Percentiles rank a stretch among this genome's conserved stretches.
Conservation (phyloP, 2,329 filamentous ascomycete species). For the Monosporascus sp. region DNA sequence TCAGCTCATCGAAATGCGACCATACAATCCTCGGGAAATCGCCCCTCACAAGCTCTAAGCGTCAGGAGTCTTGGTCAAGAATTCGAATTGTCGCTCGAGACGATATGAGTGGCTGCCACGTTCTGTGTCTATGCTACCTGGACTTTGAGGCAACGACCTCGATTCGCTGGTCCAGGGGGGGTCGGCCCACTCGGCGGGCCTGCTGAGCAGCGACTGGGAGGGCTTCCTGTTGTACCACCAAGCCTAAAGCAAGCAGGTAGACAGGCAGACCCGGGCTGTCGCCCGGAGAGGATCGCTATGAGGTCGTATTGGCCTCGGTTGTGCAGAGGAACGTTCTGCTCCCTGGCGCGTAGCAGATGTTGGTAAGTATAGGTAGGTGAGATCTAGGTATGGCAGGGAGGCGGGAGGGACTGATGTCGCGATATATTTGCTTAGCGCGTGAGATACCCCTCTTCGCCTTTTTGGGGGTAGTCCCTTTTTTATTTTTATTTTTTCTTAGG, state of each 20-base stretch:
- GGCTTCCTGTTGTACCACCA: neutral
- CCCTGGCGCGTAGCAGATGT: neutral
- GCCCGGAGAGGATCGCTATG: neutral
- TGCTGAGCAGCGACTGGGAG: neutral
- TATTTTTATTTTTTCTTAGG: neutral
- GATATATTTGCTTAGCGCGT: neutral
- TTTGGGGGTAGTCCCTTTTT: neutral
- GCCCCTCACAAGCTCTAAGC: constrained; percentile 4
- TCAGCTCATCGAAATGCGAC: neutral
- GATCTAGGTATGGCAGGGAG: neutral
- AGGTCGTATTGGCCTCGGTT: neutral
- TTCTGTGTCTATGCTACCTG: constrained; percentile 23
- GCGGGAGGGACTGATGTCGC: neutral
- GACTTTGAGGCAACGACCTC: neutral
- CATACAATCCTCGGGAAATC: neutral
- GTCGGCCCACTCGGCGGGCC: neutral
- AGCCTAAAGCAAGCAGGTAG: neutral
- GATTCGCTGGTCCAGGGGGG: neutral
- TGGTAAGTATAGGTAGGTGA: neutral
- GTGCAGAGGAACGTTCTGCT: neutral
- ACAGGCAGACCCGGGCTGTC: neutral
- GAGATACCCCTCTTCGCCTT: neutral
- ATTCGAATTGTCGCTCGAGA: constrained; percentile 22
- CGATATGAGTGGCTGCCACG: constrained; percentile 33
- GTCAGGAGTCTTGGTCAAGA: constrained; percentile 17